Evolutionary conservation across 768 basidiomycete species (phyloP).

Genomic region (Pholiota microspora): DNA sequence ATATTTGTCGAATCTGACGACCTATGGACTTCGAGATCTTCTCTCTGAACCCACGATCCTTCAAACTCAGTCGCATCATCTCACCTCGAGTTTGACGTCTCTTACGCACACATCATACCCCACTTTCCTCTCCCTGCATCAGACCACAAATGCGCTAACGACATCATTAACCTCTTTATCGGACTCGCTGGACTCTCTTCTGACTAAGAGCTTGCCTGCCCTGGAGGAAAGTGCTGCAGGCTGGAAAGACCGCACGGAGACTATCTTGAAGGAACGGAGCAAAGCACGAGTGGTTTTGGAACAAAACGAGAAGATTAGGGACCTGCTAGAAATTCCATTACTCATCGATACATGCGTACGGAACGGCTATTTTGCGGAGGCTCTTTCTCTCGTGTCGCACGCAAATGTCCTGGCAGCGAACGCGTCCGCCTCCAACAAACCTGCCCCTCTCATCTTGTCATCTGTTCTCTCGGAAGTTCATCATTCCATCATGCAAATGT

Average conservation of each 20-base stretch:
- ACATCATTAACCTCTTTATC: slow-evolving; percentile 74
- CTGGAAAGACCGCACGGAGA: slow-evolving; percentile 73
- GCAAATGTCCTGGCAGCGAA: slow-evolving; percentile 48
- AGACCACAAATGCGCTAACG: slow-evolving; percentile 71
- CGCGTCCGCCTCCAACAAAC: slow-evolving; percentile 35
- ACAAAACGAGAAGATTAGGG: slow-evolving; percentile 90
- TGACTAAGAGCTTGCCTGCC: slow-evolving; percentile 67
- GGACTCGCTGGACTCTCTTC: slow-evolving; percentile 65
- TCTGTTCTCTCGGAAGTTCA: slow-evolving; percentile 68
- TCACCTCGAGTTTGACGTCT: slow-evolving; percentile 86
- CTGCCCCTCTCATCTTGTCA: slow-evolving; percentile 47
- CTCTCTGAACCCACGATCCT: slow-evolving; percentile 71
- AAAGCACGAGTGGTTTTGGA: slow-evolving; percentile 87
- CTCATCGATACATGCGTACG: slow-evolving; percentile 92
- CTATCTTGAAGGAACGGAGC: slow-evolving; percentile 69
- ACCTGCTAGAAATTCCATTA: slow-evolving; percentile 86
- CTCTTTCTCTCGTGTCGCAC: slow-evolving; percentile 80
- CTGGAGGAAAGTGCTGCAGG: slow-evolving; percentile 70
- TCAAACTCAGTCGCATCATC: slow-evolving; percentile 79
- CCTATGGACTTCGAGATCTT: slow-evolving; percentile 66
- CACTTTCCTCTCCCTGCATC: slow-evolving; percentile 87
- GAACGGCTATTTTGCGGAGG: slow-evolving; percentile 91
- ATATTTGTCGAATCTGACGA: slow-evolving; percentile 68
- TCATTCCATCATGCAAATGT: slow-evolving; percentile 68
- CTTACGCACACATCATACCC: slow-evolving; percentile 90